Base-by-base conservation (phyloP, 768 basidiomycete species). In the Sporobolomyces pararoseus region DNA sequence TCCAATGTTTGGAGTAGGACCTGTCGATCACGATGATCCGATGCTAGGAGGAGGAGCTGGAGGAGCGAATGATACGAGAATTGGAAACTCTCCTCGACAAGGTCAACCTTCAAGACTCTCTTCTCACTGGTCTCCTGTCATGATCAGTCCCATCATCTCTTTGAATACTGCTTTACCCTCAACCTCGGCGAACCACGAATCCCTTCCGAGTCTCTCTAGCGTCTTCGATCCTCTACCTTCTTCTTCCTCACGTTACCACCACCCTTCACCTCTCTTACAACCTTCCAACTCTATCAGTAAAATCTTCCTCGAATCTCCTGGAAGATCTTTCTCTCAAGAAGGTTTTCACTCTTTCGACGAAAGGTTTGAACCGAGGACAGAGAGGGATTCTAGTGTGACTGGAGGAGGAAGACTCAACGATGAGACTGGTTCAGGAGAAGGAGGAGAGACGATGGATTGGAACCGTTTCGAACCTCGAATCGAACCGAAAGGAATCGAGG, bases 1-100 rank as follows among this genome's bases (percentile, higher is more conserved):
- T 32, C 58, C 58, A 16, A 60, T 60, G 58, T 25, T 60, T 17
- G 58, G 42, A 47, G 44, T 31, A 4, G 58, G 58, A 29, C 55
- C 55, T 39, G 13, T 58, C 39, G 42, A 23, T 12, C 7, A 57
- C 7, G 55, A 25, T 14, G 31, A 32, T 54, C 4, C 13, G 23
- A 32, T 54, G 7, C 3, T 14, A 6, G 53, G 29, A 32, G 53
- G 53, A 54, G 51, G 51, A 25, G 14, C 47, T n/a, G n/a, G n/a
- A n/a, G n/a, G n/a, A n/a, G n/a, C n/a, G n/a, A 21, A 49, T 17
- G 47, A 19, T 49, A 10, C 50, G 10, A 21, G 46, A 47, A 21
- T 47, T 23, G n/a, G 6, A 13, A 47, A n/a, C 19, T 27, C 13
- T 32, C 37, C 17, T 23, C 31, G 53, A 10, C 12, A 7, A 13